Base-by-base conservation (phyloP, 2,329 filamentous ascomycete genomes). In the Daldinia eschscholtzii region DNA sequence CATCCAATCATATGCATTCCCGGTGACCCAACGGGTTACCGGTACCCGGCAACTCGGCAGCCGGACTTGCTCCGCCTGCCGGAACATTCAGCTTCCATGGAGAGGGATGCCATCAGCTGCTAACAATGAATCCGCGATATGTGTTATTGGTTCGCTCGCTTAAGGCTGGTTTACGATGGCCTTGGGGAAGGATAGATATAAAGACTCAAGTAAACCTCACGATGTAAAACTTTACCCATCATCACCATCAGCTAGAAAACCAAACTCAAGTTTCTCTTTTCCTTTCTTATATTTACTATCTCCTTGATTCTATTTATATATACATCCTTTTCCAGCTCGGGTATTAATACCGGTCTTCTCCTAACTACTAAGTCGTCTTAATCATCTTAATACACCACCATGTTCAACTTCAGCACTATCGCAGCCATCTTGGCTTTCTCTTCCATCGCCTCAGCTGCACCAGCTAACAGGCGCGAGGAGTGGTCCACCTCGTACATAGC, bases 401-500 rank as follows among this genome's bases (percentile, higher is more conserved):
- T 81, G 81, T 74, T 79, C 76, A 81, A 72, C 60, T 67, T 78
- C 44, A 64, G 78, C 60, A 71, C 79, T 71, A 72, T 79, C 65
- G 73, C 80, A 42, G 75, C 80, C 76, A 73, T 83, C 71, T 68
- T 85, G 79, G 81, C 81, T 65, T 79, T 80, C 60, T 77, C 79
- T 67, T 77, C 81, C 41, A 56, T 78, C 68, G 61, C 64, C 76
- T 63, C 57, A 2, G 70, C 63, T 15, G 65, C 61, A 6, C 67
- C 70, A 2, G 60, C 69, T 15, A 70, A 60, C 52, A 65, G 42
- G 13, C 55, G n/a, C 23, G 30, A 63, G 37, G 50, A 48, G 9
- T 48, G 44, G 44, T 6, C 23, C 12, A 28, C 15, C 28, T 35
- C 33, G 9, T 18, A 61, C 5, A 46, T 57, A n/a, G 23, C 5